These are phyloP conservation scores for Apiospora aurea DNA, from an alignment of 2,329 filamentous ascomycete species.

Conservation along the genomic window DNA sequence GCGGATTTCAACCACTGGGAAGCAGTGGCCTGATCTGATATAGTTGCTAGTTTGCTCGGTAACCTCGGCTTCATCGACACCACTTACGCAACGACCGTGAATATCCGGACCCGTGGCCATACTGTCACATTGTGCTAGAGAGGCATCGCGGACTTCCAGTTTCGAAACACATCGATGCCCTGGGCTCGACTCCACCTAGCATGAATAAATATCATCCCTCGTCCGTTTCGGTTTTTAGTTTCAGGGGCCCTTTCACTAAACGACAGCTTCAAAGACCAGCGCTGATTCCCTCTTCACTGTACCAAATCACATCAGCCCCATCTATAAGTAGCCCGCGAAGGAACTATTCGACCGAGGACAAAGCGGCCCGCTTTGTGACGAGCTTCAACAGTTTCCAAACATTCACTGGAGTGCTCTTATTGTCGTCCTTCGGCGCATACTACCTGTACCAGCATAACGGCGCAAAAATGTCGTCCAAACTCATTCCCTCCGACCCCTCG, in stretches of 20 bases:
- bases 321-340: neutral
- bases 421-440: slow-evolving; percentile 15
- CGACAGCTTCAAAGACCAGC: neutral
- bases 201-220: slow-evolving; percentile 23
- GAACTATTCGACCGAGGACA: slow-evolving; percentile 16
- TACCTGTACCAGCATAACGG: slow-evolving; percentile 20
- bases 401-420: neutral
- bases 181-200: slow-evolving; percentile 22
- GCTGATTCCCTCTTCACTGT: neutral
- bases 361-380: slow-evolving; percentile 18
- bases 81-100: neutral
- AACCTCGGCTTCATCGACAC: slow-evolving; percentile 12
- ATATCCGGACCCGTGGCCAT: neutral
- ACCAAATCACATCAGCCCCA: neutral
- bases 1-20: neutral
- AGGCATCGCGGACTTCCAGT: neutral
- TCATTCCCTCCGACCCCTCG: slow-evolving; percentile 74
- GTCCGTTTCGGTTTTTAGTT: neutral
- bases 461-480: slow-evolving; percentile 63
- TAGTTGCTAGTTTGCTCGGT: neutral
- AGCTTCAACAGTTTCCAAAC: slow-evolving; percentile 23
- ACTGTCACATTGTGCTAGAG: neutral
- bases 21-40: neutral
- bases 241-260: neutral
- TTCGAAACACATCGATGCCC: neutral